phyloP scores from a whole-genome alignment of 2,329 filamentous ascomycete species.

The Exophiala spinifera region DNA sequence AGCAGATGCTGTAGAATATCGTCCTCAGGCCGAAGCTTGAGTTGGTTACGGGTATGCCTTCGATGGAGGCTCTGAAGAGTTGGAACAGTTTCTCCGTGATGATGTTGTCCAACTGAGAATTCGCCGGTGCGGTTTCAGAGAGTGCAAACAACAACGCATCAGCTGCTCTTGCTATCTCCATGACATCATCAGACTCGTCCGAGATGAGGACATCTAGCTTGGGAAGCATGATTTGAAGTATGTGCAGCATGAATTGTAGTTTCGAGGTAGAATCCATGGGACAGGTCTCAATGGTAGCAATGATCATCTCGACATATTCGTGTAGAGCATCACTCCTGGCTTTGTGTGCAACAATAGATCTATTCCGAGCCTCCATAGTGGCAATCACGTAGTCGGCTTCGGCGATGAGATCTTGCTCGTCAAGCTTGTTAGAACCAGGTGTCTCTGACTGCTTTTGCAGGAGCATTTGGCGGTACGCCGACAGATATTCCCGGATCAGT shows the following conservation, averaged over 20 bases:
- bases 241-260: conserved; percentile 77
- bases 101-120: conserved; percentile 58
- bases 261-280: conserved; percentile 71
- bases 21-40: conserved; percentile 71
- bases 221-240: conserved; percentile 81
- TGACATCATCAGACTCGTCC: conserved; percentile 65
- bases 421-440: conserved; percentile 33
- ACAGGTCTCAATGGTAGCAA: conserved; percentile 78
- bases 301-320: conserved; percentile 80
- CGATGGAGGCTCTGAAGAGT: conserved; percentile 81
- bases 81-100: conserved; percentile 87
- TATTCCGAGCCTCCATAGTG: conserved; percentile 42
- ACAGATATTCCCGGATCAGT: conserved; percentile 70
- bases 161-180: conserved; percentile 73
- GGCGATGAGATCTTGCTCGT: conserved; percentile 40
- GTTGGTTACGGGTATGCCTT: conserved; percentile 69
- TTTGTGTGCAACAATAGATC: conserved; percentile 36
- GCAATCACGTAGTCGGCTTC: conserved; percentile 40
- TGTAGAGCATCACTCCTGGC: conserved; percentile 66
- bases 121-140: conserved; percentile 30
- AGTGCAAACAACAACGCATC: conserved; percentile 56
- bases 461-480: conserved; percentile 52
- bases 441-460: conserved; percentile 42
- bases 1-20: conserved; percentile 87
- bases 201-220: conserved; percentile 76